Evolutionary conservation across 768 basidiomycete species (phyloP).

Genomic region (Megacollybia marginata): DNA sequence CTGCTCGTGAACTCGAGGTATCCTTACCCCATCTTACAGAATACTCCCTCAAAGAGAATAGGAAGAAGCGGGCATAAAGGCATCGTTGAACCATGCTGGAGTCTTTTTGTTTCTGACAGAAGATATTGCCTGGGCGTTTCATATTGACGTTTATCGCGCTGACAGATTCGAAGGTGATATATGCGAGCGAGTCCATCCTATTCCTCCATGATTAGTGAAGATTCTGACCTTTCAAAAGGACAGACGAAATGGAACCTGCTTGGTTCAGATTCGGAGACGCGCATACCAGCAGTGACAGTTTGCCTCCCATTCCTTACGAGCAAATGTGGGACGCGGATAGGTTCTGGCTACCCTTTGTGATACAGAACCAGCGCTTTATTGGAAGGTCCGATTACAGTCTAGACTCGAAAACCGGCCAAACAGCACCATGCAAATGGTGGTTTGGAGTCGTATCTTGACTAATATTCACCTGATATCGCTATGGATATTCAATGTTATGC

Average conservation of each 20-base stretch:
- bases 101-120: slow-evolving; percentile 56
- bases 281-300: slow-evolving; percentile 5
- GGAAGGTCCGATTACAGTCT: slow-evolving; percentile 39
- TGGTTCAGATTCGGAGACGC: slow-evolving; percentile 51
- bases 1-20: slow-evolving; percentile 67
- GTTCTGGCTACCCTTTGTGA: slow-evolving; percentile 61
- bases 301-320: slow-evolving; percentile 50
- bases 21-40: neutral
- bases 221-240: slow-evolving; percentile 33
- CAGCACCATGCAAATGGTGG: slow-evolving; percentile 38
- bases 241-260: slow-evolving; percentile 81
- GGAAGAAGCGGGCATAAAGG: slow-evolving; percentile 80
- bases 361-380: slow-evolving; percentile 27
- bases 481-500: too few relatives aligned
- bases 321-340: slow-evolving; percentile 56
- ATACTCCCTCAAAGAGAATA: slow-evolving; percentile 16
- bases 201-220: neutral
- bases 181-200: slow-evolving; percentile 47
- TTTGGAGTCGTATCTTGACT: slow-evolving; percentile 17
- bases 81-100: slow-evolving; percentile 56
- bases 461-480: too few relatives aligned
- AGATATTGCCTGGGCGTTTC: slow-evolving; percentile 50
- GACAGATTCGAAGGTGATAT: slow-evolving; percentile 51
- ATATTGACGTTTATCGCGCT: slow-evolving; percentile 69
- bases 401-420: slow-evolving; percentile 19